A percentile compares a stretch with the other conserved stretches of the same genome.
Conservation (phyloP, 345 rosid species). For the Sisymbrium irio region DNA sequence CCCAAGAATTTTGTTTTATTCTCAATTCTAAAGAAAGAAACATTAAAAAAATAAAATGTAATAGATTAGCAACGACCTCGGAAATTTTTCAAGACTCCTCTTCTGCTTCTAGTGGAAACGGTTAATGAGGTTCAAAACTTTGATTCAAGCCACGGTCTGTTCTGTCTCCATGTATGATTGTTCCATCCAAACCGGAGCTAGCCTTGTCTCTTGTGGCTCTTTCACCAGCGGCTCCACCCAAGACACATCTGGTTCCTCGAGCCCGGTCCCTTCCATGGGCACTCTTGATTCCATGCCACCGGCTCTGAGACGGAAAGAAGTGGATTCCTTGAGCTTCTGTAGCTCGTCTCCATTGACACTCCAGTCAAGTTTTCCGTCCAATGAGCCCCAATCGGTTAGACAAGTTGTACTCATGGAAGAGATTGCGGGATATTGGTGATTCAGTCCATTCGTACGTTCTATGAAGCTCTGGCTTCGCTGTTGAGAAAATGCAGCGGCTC, state of each 20-base stretch:
- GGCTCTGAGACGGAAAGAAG: slow-evolving; percentile 58
- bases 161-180: slow-evolving; percentile 76
- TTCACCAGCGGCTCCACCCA: slow-evolving; percentile 76
- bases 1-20: background rate
- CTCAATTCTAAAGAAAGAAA: slow-evolving; percentile 24
- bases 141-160: slow-evolving; percentile 64
- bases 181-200: slow-evolving; percentile 72
- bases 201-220: slow-evolving; percentile 41
- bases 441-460: slow-evolving; percentile 49
- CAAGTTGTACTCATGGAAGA: slow-evolving; percentile 42
- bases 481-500: slow-evolving; percentile 63
- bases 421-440: slow-evolving; percentile 39
- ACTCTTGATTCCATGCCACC: slow-evolving; percentile 34
- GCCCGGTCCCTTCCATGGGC: slow-evolving; percentile 11
- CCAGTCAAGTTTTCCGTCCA: slow-evolving; percentile 84
- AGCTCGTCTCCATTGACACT: slow-evolving; percentile 72
- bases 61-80: slow-evolving; percentile 30
- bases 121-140: slow-evolving; percentile 28
- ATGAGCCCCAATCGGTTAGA: slow-evolving; percentile 66
- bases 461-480: slow-evolving; percentile 74
- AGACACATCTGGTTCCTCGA: slow-evolving; percentile 67
- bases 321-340: slow-evolving; percentile 60
- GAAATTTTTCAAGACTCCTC: background rate
- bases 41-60: slow-evolving; percentile 28
- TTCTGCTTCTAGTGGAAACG: slow-evolving; percentile 12